These are phyloP conservation scores for Pichiaceae sp. DNA, from an alignment of 1,139 yeast species.

Conservation along the genomic window DNA sequence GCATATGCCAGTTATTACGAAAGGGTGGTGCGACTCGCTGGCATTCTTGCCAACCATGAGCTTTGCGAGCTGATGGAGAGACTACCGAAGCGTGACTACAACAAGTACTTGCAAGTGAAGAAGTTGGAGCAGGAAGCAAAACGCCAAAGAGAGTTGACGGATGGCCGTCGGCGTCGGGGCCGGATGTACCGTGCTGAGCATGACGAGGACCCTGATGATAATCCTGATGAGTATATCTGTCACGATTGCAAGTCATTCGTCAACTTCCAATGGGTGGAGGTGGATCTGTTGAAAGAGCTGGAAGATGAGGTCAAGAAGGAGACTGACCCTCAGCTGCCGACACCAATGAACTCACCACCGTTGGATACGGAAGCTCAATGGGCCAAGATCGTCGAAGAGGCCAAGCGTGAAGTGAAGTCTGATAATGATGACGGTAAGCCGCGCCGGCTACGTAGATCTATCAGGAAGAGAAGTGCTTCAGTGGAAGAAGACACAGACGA, in stretches of 20 bases:
- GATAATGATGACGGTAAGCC: not conserved
- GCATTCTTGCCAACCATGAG: not conserved
- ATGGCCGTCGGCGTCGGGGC: slow-evolving; percentile 1
- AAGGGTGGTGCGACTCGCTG: slow-evolving; percentile 2
- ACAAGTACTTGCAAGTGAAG: slow-evolving; percentile 4
- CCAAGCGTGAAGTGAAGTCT: slow-evolving; percentile 5
- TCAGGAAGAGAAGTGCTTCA: not conserved
- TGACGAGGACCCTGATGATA: slow-evolving; percentile 1
- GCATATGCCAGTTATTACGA: slow-evolving; percentile 5
- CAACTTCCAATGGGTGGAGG: slow-evolving; percentile 24
- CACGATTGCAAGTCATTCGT: slow-evolving; percentile 24
- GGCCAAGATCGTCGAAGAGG: slow-evolving; percentile 13
- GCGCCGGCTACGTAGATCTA: not conserved
- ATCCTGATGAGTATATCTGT: slow-evolving; percentile 23
- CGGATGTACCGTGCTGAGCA: slow-evolving; percentile 1
- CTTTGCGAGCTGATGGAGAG: not conserved
- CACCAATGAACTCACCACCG: slow-evolving; percentile 17
- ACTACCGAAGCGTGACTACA: slow-evolving; percentile 1
- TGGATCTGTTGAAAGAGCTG: slow-evolving; percentile 16
- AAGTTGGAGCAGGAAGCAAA: not conserved
- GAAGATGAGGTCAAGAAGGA: slow-evolving; percentile 3
- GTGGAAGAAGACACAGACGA: slow-evolving; percentile 11
- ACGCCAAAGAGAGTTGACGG: not conserved
- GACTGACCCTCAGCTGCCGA: slow-evolving; percentile 11
- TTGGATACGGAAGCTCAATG: slow-evolving; percentile 18